Evolutionary conservation across 2,329 filamentous ascomycete species (phyloP).

Genomic region (Graphiopsis chlorocephala): DNA sequence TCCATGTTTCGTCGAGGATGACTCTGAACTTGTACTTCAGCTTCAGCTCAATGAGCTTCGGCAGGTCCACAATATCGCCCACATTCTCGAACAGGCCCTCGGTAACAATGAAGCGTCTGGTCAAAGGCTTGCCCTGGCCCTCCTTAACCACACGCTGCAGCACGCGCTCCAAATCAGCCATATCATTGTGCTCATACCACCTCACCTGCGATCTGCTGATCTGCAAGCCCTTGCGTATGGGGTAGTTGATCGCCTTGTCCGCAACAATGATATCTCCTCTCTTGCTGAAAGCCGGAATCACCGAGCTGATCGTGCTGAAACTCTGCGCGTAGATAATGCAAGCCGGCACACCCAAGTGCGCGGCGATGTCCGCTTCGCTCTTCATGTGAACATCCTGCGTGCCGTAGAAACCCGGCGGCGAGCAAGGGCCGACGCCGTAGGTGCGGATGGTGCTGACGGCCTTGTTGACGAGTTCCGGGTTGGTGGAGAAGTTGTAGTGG

Average conservation of each 20-base stretch:
- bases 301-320: slow-evolving; percentile 94
- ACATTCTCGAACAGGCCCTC: slow-evolving; percentile 91
- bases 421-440: slow-evolving; percentile 95
- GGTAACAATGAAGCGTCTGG: slow-evolving; percentile 90
- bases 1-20: slow-evolving; percentile 96
- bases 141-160: slow-evolving; percentile 84
- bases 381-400: slow-evolving; percentile 98
- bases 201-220: slow-evolving; percentile 85
- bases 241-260: slow-evolving; percentile 88
- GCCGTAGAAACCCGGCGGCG: slow-evolving; percentile 95
- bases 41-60: slow-evolving; percentile 88
- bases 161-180: slow-evolving; percentile 85
- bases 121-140: slow-evolving; percentile 83
- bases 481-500: slow-evolving; percentile 94
- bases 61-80: slow-evolving; percentile 80
- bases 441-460: slow-evolving; percentile 90
- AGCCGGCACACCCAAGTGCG: slow-evolving; percentile 79
- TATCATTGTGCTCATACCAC: slow-evolving; percentile 95
- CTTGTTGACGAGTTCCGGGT: slow-evolving; percentile 90
- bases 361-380: slow-evolving; percentile 88
- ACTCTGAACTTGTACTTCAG: slow-evolving; percentile 96
- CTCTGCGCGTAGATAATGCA: slow-evolving; percentile 96
- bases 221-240: slow-evolving; percentile 91
- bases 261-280: slow-evolving; percentile 95
- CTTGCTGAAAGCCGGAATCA: slow-evolving; percentile 96